Percentiles rank a stretch among this genome's conserved stretches.
phyloP scores from a whole-genome alignment of 176 grass and related monocot species.

The Typha latifolia region DNA sequence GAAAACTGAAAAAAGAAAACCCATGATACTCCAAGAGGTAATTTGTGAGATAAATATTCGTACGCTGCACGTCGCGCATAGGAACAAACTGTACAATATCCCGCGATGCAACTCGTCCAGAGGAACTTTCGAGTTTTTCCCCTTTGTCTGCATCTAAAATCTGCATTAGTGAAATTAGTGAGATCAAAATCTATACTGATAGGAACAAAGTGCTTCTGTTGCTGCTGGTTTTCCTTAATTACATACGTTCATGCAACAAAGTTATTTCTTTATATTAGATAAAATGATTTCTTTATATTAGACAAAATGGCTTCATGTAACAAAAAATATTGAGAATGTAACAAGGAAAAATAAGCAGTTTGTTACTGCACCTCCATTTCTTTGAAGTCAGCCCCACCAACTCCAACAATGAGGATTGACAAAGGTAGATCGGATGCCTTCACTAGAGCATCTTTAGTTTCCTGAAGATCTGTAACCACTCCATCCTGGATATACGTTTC shows the following conservation, averaged over 20 bases:
- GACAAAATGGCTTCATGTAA: conserved; percentile 13
- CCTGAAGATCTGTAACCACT: conserved; percentile 95
- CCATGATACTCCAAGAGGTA: not conserved
- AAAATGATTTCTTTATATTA: conserved; percentile 1
- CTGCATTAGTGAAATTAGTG: conserved; percentile 31
- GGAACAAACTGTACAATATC: conserved; percentile 94
- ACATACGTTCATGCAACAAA: conserved; percentile 7
- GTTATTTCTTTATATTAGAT: not conserved
- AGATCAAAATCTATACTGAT: conserved; percentile 10
- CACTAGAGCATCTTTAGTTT: conserved; percentile 86
- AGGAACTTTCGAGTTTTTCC: conserved; percentile 72
- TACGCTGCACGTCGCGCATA: conserved; percentile 75
- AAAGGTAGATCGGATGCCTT: conserved; percentile 94
- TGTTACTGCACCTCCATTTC: conserved; percentile 81
- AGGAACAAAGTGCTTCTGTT: conserved; percentile 1
- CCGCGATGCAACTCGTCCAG: conserved; percentile 72
- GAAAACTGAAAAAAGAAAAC: not conserved
- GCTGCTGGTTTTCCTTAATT: conserved; percentile 3
- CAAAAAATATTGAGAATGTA: conserved; percentile 5
- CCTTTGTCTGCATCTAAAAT: conserved; percentile 97
- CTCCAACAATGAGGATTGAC: conserved; percentile 85
- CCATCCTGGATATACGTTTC: conserved; percentile 70
- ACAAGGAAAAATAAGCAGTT: not conserved
- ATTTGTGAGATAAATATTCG: conserved; percentile 5
- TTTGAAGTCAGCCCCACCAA: conserved; percentile 93